Evolutionary conservation across 2,329 filamentous ascomycete genomes (phyloP).

Genomic region (Chaetomiaceae sp.): DNA sequence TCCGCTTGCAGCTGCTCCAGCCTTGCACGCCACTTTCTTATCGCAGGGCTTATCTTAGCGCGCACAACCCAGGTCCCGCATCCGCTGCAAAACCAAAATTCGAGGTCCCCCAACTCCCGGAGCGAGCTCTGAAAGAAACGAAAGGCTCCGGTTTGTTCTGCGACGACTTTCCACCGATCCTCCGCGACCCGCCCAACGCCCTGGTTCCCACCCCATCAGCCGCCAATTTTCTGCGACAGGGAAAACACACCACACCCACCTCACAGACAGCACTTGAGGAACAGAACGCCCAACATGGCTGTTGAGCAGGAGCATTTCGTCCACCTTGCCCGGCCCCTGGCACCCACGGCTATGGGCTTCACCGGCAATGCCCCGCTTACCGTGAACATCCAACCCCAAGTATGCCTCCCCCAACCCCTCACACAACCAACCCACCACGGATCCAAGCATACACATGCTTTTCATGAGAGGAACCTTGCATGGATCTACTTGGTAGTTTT

Average conservation of each 20-base stretch:
- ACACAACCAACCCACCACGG: neutral
- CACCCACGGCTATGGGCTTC: conserved; percentile 72
- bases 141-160: conserved; percentile 18
- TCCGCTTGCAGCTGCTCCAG: neutral
- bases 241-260: conserved; percentile 18
- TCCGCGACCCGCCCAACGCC: conserved; percentile 21
- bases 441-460: too few species aligned
- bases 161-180: conserved; percentile 21
- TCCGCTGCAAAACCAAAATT: conserved; percentile 33
- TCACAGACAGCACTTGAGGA: conserved; percentile 17
- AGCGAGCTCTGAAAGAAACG: conserved; percentile 26
- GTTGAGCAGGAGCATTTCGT: conserved; percentile 78
- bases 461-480: neutral
- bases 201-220: conserved; percentile 19
- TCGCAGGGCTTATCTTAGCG: conserved; percentile 48
- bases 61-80: conserved; percentile 48
- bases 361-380: conserved; percentile 85
- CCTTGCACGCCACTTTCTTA: conserved; percentile 30
- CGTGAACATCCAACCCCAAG: conserved; percentile 93
- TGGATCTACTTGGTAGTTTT: neutral
- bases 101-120: conserved; percentile 21
- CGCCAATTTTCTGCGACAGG: conserved; percentile 22
- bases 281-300: conserved; percentile 62
- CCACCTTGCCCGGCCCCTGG: conserved; percentile 88
- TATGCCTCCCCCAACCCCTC: conserved; percentile 43